These are phyloP conservation scores for Copromyces sp. DNA, from an alignment of 495 filamentous ascomycete genomes.

Conservation along the genomic window DNA sequence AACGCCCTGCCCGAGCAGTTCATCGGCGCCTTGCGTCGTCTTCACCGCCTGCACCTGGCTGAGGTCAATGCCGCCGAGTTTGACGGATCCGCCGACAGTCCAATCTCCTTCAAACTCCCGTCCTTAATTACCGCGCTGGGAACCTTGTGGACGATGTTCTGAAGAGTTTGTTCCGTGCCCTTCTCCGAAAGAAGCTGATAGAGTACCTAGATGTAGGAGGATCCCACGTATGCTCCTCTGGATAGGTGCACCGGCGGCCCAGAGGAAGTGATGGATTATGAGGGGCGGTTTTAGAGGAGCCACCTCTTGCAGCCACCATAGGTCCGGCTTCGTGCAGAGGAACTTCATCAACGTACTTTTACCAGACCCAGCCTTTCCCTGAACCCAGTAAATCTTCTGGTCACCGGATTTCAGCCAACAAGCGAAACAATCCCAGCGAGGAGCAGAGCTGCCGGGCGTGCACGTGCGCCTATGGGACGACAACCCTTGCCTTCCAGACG, in stretches of 20 bases:
- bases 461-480: too few species aligned
- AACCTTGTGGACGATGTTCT: constrained; percentile 2
- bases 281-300: too few species aligned
- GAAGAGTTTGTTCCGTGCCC: constrained; percentile 1
- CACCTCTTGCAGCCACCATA: too few species aligned
- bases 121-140: not conserved
- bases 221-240: constrained; percentile 21
- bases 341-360: constrained; percentile 39
- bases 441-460: too few species aligned
- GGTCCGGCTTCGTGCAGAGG: constrained; percentile 7
- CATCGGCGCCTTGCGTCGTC: too few species aligned
- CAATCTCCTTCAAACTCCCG: constrained; percentile 4
- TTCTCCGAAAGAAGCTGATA: constrained; percentile 20
- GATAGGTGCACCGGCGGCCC: constrained; percentile 10
- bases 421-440: constrained; percentile 22
- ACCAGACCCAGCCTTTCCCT: constrained; percentile 33
- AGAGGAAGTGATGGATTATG: constrained; percentile 24
- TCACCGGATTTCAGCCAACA: constrained; percentile 20
- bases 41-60: too few species aligned
- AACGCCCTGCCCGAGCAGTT: too few species aligned
- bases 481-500: not conserved
- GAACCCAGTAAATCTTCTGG: constrained; percentile 30
- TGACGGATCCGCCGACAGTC: too few species aligned
- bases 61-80: too few species aligned
- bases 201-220: constrained; percentile 21